Conservation (phyloP, 208 protist genomes). For the Dictyostelium gargantuum region DNA sequence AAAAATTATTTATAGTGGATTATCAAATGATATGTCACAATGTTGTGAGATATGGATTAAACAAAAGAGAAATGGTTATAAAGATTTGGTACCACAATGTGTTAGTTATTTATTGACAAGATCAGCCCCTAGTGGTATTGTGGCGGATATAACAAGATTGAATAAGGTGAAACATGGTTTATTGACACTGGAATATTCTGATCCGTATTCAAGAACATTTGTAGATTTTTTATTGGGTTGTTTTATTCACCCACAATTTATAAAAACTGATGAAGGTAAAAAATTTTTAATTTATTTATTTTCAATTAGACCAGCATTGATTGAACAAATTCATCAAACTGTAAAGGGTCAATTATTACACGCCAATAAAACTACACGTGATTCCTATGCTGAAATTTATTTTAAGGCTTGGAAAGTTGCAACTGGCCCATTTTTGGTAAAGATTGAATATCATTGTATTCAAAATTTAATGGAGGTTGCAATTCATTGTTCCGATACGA, state of each 20-base stretch:
- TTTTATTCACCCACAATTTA: constrained; percentile 71
- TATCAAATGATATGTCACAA: constrained; percentile 29
- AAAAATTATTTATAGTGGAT: not conserved
- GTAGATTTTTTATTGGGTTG: constrained; percentile 69
- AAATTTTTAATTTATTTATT: constrained; percentile 76
- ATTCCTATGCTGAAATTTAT: constrained; percentile 79
- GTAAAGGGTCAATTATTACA: constrained; percentile 79
- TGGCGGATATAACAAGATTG: constrained; percentile 73
- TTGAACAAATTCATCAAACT: constrained; percentile 71
- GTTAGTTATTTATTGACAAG: constrained; percentile 75
- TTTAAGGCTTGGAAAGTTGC: constrained; percentile 77
- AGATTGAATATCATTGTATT: constrained; percentile 72
- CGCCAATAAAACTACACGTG: not conserved
- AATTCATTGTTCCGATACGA: constrained; percentile 65
- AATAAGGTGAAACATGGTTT: constrained; percentile 70
- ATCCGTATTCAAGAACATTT: constrained; percentile 41
- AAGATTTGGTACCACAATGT: constrained; percentile 77
- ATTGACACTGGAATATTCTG: constrained; percentile 73
- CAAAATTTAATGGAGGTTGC: constrained; percentile 82
- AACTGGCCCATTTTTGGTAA: not conserved
- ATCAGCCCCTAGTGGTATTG: not conserved
- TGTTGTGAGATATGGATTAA: constrained; percentile 59
- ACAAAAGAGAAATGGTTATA: constrained; percentile 14
- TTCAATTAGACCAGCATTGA: constrained; percentile 58
- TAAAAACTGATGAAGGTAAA: constrained; percentile 73